These are phyloP conservation scores for Podila minutissima DNA, from an alignment of 192 early-diverging fungal species.

Conservation along the genomic window DNA sequence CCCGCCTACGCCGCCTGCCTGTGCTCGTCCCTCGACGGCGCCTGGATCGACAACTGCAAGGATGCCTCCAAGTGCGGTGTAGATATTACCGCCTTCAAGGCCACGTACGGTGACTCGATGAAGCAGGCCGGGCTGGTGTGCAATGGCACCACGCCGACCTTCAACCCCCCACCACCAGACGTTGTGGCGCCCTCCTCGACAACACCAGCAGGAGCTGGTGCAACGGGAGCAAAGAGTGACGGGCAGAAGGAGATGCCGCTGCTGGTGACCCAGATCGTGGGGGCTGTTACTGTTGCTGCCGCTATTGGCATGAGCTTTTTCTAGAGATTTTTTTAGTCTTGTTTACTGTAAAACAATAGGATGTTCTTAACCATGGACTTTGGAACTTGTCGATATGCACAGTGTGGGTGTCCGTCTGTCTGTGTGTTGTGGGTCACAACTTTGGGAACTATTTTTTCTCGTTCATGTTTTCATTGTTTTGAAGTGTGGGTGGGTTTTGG, in stretches of 20 bases:
- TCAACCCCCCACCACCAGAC: constrained; percentile 6
- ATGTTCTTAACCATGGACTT: too few species aligned
- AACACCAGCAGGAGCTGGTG: background rate
- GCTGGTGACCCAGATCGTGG: constrained; percentile 7
- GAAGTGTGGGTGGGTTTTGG: too few species aligned
- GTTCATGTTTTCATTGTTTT: too few species aligned
- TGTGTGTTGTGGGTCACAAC: too few species aligned
- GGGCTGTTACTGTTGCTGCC: constrained; percentile 5
- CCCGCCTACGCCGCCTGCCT: constrained; percentile 26
- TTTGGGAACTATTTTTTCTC: too few species aligned
- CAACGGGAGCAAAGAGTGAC: background rate
- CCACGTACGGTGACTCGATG: background rate
- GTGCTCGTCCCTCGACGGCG: constrained; percentile 24
- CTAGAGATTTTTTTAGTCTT: background rate
- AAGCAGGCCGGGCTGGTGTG: constrained; percentile 11
- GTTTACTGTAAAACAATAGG: background rate
- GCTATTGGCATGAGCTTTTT: constrained; percentile 14
- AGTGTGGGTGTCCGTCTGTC: too few species aligned
- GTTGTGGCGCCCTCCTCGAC: constrained; percentile 1
- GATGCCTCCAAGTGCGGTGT: constrained; percentile 1
- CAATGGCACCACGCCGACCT: constrained; percentile 26
- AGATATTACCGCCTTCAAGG: constrained; percentile 21
- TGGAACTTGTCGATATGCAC: too few species aligned
- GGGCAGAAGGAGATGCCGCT: background rate
- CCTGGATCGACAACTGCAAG: constrained; percentile 33